Evolutionary conservation across 2,329 filamentous ascomycete genomes (phyloP), one percentile per base, ranked within the genome.

Genomic region (Cryphonectria naterciae): DNA sequence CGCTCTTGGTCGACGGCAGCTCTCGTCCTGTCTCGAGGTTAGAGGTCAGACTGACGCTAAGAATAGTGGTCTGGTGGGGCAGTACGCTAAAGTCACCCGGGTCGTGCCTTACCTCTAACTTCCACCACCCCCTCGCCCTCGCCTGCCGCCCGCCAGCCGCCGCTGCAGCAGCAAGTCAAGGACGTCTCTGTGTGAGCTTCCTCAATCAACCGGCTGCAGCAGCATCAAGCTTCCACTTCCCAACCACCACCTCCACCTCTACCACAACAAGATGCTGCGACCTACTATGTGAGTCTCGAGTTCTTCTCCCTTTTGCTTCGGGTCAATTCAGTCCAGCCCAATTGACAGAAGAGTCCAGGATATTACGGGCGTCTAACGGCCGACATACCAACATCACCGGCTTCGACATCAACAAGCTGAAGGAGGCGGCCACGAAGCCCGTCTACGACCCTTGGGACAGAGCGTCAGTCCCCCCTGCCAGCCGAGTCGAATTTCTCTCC

Each of bases 331-430:
- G 35, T 60, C 8, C 39, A 61, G 58, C 43, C 58, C 43, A 61
- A 61, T 66, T 73, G 67, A 73, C 61, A 25, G 28, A 67, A 22
- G 5, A n/a, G 37, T 35, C 32, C 68, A 85, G 84, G 81, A 83
- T 88, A 81, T 83, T 86, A 78, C 84, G 85, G 78, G 83, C 85
- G 78, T 78, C 81, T 72, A 80, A 84, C 78, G 82, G 83, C 79
- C 81, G 82, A 77, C 87, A 88, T 85, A 86, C 89, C 79, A 94
- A 93, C 87, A 89, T 97, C 83, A 98, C 95, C 78, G 95, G 95
- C 84, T 98, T 98, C 87, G 92, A 96, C 85, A 87, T 94, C 78
- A 89, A 89, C 80, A 92, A 93, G 82, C 91, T 95, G 83, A 92
- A 90, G 80, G 89, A 88, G 74, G 87, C 94, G 62, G 85, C 93